A percentile compares a stretch with the other conserved stretches of the same genome.
phyloP scores from a whole-genome alignment of 768 basidiomycete species.

The Suillus variegatus region DNA sequence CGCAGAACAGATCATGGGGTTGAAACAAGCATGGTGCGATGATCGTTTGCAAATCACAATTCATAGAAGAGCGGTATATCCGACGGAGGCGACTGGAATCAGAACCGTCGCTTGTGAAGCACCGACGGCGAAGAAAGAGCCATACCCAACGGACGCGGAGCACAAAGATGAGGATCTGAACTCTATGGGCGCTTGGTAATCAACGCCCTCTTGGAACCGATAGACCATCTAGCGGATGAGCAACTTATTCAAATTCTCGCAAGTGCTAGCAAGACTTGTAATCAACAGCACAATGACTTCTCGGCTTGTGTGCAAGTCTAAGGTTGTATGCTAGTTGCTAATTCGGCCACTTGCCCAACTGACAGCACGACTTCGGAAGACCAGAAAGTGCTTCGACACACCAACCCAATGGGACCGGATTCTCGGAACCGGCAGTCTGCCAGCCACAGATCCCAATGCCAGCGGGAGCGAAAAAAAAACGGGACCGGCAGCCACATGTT shows the following conservation, averaged over 20 bases:
- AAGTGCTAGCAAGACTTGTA: background rate
- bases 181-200: background rate
- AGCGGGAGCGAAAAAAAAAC: background rate
- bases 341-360: background rate
- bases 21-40: background rate
- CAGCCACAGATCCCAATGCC: background rate
- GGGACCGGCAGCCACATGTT: no score
- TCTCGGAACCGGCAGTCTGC: background rate
- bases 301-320: background rate
- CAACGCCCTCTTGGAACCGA: background rate
- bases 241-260: background rate
- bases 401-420: background rate
- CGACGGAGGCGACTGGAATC: slow-evolving; percentile 2
- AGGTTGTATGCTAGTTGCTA: background rate
- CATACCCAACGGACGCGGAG: background rate
- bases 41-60: background rate
- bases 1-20: background rate
- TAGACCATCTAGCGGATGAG: background rate
- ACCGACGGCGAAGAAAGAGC: background rate
- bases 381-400: background rate
- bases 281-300: background rate
- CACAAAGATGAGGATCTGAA: background rate
- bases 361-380: background rate
- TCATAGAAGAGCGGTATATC: background rate
- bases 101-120: background rate